Percentiles rank a stretch among this genome's conserved stretches.
Evolutionary conservation across 192 early-diverging fungal genomes (phyloP).

Genomic region (Coemansia sp.): DNA sequence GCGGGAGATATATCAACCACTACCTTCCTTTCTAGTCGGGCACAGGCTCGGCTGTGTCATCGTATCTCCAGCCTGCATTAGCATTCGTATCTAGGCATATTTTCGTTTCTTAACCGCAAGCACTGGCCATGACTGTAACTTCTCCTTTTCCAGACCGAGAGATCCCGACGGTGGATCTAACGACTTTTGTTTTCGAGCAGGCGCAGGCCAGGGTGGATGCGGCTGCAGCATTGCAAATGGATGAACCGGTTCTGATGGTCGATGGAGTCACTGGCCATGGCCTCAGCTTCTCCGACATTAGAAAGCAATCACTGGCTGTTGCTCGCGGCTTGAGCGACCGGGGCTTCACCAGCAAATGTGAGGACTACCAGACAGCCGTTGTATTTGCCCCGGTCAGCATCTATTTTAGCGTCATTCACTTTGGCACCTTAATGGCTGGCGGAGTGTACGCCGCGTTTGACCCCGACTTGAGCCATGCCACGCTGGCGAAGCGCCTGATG

Average conservation of each 20-base stretch:
- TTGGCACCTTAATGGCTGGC: constrained; percentile 29
- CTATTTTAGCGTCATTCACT: constrained; percentile 16
- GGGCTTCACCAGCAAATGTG: constrained; percentile 3
- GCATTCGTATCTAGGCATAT: too few species aligned
- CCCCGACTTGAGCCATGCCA: background rate
- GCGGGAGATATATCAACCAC: too few species aligned
- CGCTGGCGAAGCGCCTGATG: constrained; percentile 4
- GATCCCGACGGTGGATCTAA: constrained; percentile 21
- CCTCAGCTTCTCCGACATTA: constrained; percentile 20
- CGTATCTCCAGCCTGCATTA: too few species aligned
- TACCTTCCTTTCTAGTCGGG: too few species aligned
- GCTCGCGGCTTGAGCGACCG: constrained; percentile 2
- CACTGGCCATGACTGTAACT: constrained; percentile 28
- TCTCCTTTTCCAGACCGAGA: constrained; percentile 23
- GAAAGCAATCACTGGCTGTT: constrained; percentile 7
- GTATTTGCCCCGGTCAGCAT: constrained; percentile 17
- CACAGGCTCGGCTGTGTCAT: too few species aligned
- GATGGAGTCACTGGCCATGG: constrained; percentile 5
- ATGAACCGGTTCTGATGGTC: constrained; percentile 11
- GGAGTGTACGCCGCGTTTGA: constrained; percentile 17
- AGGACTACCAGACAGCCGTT: background rate
- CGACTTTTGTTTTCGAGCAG: constrained; percentile 23
- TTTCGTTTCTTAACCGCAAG: too few species aligned
- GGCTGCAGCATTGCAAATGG: background rate
- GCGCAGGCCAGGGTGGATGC: constrained; percentile 11